Conservation (phyloP, 2,329 filamentous ascomycete genomes). For the Ascochyta viciae-villosae region DNA sequence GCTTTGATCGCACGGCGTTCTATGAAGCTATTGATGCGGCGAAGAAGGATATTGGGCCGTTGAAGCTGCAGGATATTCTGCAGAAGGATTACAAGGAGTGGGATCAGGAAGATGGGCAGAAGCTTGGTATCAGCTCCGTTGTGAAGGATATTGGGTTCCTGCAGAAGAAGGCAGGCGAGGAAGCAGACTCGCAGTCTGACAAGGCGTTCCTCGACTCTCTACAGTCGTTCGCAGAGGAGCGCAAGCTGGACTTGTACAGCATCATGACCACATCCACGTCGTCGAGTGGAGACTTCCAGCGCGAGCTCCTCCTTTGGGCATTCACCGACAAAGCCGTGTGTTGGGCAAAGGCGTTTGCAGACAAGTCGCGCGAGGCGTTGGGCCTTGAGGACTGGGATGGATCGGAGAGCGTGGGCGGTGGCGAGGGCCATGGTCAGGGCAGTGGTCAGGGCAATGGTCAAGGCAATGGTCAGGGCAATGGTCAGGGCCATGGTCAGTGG, state of each 20-base stretch:
- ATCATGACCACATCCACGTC: conserved; percentile 73
- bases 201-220: conserved; percentile 59
- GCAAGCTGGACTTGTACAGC: conserved; percentile 66
- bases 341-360: conserved; percentile 64
- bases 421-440: conserved; percentile 21
- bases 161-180: conserved; percentile 59
- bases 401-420: conserved; percentile 52
- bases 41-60: conserved; percentile 69
- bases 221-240: conserved; percentile 62
- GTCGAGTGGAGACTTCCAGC: conserved; percentile 62
- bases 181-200: conserved; percentile 33
- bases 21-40: conserved; percentile 67
- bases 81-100: conserved; percentile 88
- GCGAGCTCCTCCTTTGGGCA: conserved; percentile 74
- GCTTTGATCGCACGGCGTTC: conserved; percentile 63
- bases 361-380: conserved; percentile 57
- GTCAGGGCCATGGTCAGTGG: conserved; percentile 45
- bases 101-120: conserved; percentile 56
- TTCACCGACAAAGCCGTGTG: conserved; percentile 57
- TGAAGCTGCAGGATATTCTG: conserved; percentile 71
- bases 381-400: conserved; percentile 64
- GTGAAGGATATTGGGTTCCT: conserved; percentile 70
- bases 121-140: conserved; percentile 72
- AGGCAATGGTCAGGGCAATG: too few species aligned
- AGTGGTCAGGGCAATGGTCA: too few species aligned